Percentiles rank a stretch among this genome's conserved stretches.
Conservation (phyloP, 495 filamentous ascomycete species). For the Hypoxylon perforatum region DNA sequence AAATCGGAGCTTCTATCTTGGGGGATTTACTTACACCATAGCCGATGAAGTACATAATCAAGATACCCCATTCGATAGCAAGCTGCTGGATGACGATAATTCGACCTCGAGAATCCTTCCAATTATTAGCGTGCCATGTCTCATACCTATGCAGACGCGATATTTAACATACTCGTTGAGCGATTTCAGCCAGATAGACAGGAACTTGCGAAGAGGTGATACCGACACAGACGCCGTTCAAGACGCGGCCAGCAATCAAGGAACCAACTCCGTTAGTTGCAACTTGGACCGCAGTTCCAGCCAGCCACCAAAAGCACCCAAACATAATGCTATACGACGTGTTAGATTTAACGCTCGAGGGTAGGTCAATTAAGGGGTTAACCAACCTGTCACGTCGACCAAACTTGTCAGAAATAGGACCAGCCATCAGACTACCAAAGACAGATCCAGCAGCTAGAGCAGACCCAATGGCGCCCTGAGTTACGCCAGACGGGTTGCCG, state of each 20-base stretch:
- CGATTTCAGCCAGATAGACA: conserved; percentile 84
- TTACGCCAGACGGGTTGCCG: conserved; percentile 68
- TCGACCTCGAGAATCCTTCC: conserved; percentile 58
- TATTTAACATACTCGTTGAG: conserved; percentile 68
- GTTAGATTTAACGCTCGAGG: conserved; percentile 17
- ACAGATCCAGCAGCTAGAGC: conserved; percentile 77
- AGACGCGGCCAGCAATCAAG: conserved; percentile 74
- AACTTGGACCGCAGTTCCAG: conserved; percentile 75
- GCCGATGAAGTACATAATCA: conserved; percentile 59
- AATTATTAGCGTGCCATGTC: neutral
- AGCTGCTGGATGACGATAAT: conserved; percentile 81
- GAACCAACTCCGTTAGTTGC: conserved; percentile 68
- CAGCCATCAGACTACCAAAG: conserved; percentile 70
- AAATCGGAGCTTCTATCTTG: neutral
- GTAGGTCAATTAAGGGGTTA: neutral
- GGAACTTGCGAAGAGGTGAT: conserved; percentile 82
- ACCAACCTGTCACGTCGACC: conserved; percentile 66
- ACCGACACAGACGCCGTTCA: conserved; percentile 79
- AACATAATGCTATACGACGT: conserved; percentile 62
- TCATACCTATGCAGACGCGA: neutral
- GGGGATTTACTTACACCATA: conserved; percentile 46
- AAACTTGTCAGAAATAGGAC: conserved; percentile 72
- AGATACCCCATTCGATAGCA: conserved; percentile 77
- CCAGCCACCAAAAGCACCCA: conserved; percentile 76
- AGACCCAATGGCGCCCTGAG: conserved; percentile 73